Base-by-base conservation (phyloP, 495 filamentous ascomycete genomes). In the Tuber umbilicatum region DNA sequence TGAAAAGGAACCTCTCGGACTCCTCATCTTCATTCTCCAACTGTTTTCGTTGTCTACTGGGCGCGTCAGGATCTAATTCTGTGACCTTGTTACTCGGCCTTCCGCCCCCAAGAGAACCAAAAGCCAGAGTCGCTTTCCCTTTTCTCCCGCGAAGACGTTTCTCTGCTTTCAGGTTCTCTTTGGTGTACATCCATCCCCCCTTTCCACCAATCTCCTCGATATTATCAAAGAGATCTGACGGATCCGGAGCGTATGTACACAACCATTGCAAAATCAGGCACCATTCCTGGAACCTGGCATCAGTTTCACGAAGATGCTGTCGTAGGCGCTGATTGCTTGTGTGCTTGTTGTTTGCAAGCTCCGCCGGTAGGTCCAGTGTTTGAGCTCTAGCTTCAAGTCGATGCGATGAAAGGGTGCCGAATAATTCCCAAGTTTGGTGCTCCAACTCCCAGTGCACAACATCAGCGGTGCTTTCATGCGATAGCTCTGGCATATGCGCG, bases 21-120 rank as follows among this genome's bases (percentile, higher is more conserved):
- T 89, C 93, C 71, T 91, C 88, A 80, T 99, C 95, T 78, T 93
- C 88, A 68, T 87, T 87, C 80, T 94, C 90, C 40, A 98, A 84
- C 50, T 85, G 86, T 43, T 90, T 88, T 41, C 86, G 86, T 83
- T 98, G 94, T 70, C 95, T 89, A 50, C 89, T 89, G 21, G 90
- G 86, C 9, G 94, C 92, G 87, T 99, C 95, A 7, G 96, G 96
- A 76, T 99, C 95, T 38, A 99, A 86, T 80, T 97, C 92, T n/a
- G 93, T 96, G 68, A 97, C 87, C 5, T 97, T 80, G 7, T 88
- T 76, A 45, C 50, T 74, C 81, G 82, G 89, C 14, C 87, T 55
- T 89, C 43, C 86, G 85, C 40, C 89, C 88, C 5, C 87, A 84
- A 69, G 85, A 87, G 60, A 31, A 64, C 55, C 55, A 64, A 64